phyloP scores from a whole-genome alignment of 106 monocot species.

The Dactylorhiza incarnata region DNA sequence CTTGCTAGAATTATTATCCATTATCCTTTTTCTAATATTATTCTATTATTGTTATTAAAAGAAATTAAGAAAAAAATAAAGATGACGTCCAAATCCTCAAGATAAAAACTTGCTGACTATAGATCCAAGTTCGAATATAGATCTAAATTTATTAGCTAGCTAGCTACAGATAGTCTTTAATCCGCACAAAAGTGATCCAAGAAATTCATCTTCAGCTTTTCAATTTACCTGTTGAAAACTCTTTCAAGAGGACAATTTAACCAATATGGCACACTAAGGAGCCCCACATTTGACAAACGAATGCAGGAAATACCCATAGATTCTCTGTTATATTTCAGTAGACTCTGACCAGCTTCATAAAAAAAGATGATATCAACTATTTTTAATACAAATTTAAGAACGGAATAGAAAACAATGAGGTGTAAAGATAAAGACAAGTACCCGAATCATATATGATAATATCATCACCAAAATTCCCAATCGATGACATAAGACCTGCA shows the following conservation, averaged over 20 bases:
- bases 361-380: conserved; percentile 1
- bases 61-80: too few relatives aligned
- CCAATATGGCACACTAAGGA: conserved; percentile 86
- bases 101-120: too few relatives aligned
- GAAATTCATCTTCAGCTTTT: not conserved
- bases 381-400: not conserved
- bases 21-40: too few relatives aligned
- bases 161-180: too few relatives aligned
- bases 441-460: conserved; percentile 64
- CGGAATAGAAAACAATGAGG: not conserved
- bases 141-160: too few relatives aligned
- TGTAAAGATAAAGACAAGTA: conserved; percentile 9
- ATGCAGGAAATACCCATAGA: conserved; percentile 26
- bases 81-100: too few relatives aligned
- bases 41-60: too few relatives aligned
- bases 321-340: conserved; percentile 36
- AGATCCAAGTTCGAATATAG: too few relatives aligned
- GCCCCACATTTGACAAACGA: conserved; percentile 50
- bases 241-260: conserved; percentile 59
- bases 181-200: too few relatives aligned
- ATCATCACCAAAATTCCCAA: conserved; percentile 33
- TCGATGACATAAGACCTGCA: conserved; percentile 54
- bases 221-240: conserved; percentile 45
- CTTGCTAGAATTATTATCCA: too few relatives aligned
- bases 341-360: conserved; percentile 48